Percentiles rank a stretch among this genome's conserved stretches.
Conservation (phyloP, 1,139 yeast species). For the Blastobotrys indianensis region DNA sequence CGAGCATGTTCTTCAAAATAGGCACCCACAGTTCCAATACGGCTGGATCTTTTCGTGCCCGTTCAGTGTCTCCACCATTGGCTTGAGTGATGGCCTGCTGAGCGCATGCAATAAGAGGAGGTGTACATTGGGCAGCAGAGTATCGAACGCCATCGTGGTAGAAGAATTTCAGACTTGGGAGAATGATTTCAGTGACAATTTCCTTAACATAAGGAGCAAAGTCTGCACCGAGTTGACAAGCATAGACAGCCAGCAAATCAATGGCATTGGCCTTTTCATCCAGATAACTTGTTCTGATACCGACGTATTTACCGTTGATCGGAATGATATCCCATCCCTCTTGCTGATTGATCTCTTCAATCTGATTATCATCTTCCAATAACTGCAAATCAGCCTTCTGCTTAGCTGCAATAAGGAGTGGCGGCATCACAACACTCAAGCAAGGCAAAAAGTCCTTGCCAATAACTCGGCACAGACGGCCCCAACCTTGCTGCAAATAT, state of each 20-base stretch:
- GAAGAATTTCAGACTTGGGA: constrained; percentile 86
- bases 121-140: constrained; percentile 78
- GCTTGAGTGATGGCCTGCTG: constrained; percentile 25
- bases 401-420: constrained; percentile 75
- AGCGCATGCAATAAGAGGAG: constrained; percentile 67
- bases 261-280: constrained; percentile 93
- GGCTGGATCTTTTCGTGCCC: constrained; percentile 37
- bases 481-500: constrained; percentile 94
- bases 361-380: constrained; percentile 80
- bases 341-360: constrained; percentile 72
- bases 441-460: constrained; percentile 87
- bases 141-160: constrained; percentile 93
- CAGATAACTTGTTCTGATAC: constrained; percentile 84
- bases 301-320: constrained; percentile 85
- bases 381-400: constrained; percentile 85
- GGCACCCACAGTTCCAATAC: constrained; percentile 65
- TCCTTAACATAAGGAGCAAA: constrained; percentile 82
- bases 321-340: constrained; percentile 96
- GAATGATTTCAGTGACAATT: constrained; percentile 68
- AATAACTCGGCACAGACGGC: constrained; percentile 78
- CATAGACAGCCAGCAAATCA: constrained; percentile 82
- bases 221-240: constrained; percentile 73
- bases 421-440: constrained; percentile 84
- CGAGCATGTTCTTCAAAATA: constrained; percentile 62
- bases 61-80: constrained; percentile 39